These are phyloP conservation scores for Avena sativa DNA, from an alignment of 176 grass and related monocot genomes.

Conservation along the genomic window DNA sequence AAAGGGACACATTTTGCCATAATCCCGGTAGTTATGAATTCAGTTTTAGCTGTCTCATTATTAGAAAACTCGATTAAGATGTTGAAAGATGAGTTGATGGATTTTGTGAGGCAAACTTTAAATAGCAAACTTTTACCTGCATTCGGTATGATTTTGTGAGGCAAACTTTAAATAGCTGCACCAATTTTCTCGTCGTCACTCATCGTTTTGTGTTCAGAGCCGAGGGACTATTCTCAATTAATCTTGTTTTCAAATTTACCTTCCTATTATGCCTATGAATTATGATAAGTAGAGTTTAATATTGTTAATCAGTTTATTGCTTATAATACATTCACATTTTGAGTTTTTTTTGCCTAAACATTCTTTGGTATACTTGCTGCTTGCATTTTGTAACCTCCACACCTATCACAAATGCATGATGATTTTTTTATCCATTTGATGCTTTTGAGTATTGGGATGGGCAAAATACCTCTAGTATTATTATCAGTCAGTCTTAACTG, in stretches of 20 bases:
- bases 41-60: not conserved
- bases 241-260: not conserved
- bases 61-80: conserved; percentile 27
- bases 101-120: conserved; percentile 21
- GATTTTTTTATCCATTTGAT: conserved; percentile 9
- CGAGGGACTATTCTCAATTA: conserved; percentile 14
- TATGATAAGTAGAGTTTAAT: conserved; percentile 25
- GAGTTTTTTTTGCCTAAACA: conserved; percentile 1
- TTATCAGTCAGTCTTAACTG: conserved; percentile 20
- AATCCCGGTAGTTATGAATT: not conserved
- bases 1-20: conserved; percentile 7
- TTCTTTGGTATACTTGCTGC: conserved; percentile 3
- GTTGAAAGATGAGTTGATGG: conserved; percentile 18
- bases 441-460: not conserved
- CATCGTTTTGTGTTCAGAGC: not conserved
- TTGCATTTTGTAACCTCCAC: conserved; percentile 7
- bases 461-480: not conserved
- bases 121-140: not conserved
- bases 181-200: not conserved
- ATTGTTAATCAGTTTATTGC: conserved; percentile 17
- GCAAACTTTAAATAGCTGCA: conserved; percentile 15
- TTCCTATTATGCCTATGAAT: conserved; percentile 15
- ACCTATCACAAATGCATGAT: not conserved
- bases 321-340: conserved; percentile 13
- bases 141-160: conserved; percentile 27